Conservation (phyloP, 306 rosid genomes). For the Hippophae tibetana region DNA sequence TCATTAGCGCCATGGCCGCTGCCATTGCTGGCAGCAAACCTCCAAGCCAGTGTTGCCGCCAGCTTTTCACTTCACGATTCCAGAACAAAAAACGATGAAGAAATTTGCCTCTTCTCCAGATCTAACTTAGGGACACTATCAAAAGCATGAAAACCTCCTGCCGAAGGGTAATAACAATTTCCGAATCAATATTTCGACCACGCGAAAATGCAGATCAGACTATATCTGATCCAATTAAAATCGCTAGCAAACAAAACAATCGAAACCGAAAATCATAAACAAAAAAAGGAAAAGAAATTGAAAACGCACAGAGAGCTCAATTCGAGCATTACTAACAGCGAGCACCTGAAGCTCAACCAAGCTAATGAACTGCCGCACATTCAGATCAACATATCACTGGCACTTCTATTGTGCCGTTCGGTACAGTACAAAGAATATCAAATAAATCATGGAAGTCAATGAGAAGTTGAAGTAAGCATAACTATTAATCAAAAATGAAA, state of each 20-base stretch:
- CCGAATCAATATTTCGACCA: background rate
- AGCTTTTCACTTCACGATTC: constrained; percentile 41
- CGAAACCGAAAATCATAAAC: background rate
- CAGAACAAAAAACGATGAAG: constrained; percentile 20
- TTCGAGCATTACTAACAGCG: background rate
- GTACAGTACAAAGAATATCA: constrained; percentile 1
- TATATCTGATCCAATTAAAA: constrained; percentile 4
- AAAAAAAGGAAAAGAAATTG: background rate
- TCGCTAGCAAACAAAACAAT: constrained; percentile 9
- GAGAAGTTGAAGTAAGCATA: background rate
- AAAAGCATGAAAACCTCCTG: constrained; percentile 48
- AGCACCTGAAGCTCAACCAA: background rate
- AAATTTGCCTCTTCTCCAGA: constrained; percentile 44
- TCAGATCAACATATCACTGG: constrained; percentile 2
- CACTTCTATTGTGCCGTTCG: background rate
- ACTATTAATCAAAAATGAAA: background rate
- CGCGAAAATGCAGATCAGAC: constrained; percentile 25
- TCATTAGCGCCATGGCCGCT: constrained; percentile 64
- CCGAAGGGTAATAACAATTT: constrained; percentile 4
- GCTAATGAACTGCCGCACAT: background rate
- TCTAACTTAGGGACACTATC: constrained; percentile 38
- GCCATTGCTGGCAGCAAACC: constrained; percentile 78
- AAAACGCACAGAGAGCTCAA: constrained; percentile 1
- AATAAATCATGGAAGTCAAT: background rate
- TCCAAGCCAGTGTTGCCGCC: constrained; percentile 80